These are phyloP conservation scores for Vanilla planifolia DNA, from an alignment of 106 monocot genomes.

Conservation along the genomic window DNA sequence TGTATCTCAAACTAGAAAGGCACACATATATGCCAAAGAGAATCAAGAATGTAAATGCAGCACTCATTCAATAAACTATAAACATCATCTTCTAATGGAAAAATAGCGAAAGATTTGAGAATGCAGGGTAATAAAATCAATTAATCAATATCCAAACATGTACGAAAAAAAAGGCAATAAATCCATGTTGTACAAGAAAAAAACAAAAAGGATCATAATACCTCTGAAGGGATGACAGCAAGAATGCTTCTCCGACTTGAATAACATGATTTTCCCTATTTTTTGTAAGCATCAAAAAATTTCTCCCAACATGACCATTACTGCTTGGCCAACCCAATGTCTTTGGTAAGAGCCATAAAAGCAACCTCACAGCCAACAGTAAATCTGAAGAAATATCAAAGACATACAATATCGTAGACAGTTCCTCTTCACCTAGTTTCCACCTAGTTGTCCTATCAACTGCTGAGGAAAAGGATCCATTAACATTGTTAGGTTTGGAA, in stretches of 20 bases:
- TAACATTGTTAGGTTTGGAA: conserved; percentile 34
- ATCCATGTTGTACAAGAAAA: no score
- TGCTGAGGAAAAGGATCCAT: conserved; percentile 33
- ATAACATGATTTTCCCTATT: conserved; percentile 49
- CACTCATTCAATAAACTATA: no score
- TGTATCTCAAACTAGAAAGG: no score
- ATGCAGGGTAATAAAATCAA: background rate
- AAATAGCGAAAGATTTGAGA: background rate
- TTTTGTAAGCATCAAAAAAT: conserved; percentile 30
- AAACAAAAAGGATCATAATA: conserved; percentile 10
- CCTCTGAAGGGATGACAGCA: conserved; percentile 81
- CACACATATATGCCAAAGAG: no score
- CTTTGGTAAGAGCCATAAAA: conserved; percentile 75
- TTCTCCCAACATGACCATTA: conserved; percentile 53
- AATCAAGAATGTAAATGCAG: no score
- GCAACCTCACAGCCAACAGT: conserved; percentile 54
- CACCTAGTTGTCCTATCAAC: conserved; percentile 46
- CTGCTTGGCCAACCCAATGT: conserved; percentile 26
- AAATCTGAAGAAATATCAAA: conserved; percentile 79
- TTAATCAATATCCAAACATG: background rate
- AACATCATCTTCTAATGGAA: no score
- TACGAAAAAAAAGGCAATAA: no score
- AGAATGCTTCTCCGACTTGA: conserved; percentile 67
- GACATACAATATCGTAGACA: conserved; percentile 65
- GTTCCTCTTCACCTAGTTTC: conserved; percentile 82